Base-by-base conservation (phyloP, 2,329 filamentous ascomycete species). In the Fusarium nematophilum region DNA sequence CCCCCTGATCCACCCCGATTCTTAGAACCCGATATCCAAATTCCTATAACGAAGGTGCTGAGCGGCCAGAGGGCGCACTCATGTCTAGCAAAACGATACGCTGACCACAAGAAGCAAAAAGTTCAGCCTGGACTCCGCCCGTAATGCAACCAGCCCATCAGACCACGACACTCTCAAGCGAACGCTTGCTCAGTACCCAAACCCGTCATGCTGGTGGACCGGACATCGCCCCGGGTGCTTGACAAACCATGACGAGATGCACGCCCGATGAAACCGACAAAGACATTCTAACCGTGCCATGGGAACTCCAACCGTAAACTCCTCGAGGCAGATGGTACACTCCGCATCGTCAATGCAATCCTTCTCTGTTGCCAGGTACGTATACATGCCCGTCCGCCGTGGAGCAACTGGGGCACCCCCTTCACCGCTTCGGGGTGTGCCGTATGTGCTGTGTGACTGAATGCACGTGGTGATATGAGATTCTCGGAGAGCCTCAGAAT, bases 281-380 rank as follows among this genome's bases (percentile, higher is more conserved):
- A 90, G 78, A 65, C 87, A 90, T 73, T 89, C 87, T 40, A 90
- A 73, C 36, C 87, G 78, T n/a, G 84, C 86, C 86, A 90, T 89
- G 21, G 80, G 73, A 23, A 83, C 81, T 2, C 86, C 86, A 0
- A 83, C 84, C 54, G 85, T 81, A 57, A 88, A 88, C 69, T 89
- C 86, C 65, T 89, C 87, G 3, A 90, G 76, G 63, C 87, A 90
- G 44, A 90, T 89, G 5, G 85, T 88, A 69, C 86, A 89, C 73
- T 90, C 87, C 4, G 85, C 86, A 53, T 85, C 83, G 61, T 88
- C 84, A n/a, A 87, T 81, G 63, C 86, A 88, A 70, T 90, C 87
- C 75, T 89, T 90, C 67, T 89, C 87, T 9, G 86, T 89, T 2
- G 87, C 86, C 17, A 77, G 62, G 64, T 90, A 90, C 0, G 84